Evolutionary conservation across 2,329 filamentous ascomycete genomes (phyloP).

Genomic region (Paraphoma chrysanthemicola): DNA sequence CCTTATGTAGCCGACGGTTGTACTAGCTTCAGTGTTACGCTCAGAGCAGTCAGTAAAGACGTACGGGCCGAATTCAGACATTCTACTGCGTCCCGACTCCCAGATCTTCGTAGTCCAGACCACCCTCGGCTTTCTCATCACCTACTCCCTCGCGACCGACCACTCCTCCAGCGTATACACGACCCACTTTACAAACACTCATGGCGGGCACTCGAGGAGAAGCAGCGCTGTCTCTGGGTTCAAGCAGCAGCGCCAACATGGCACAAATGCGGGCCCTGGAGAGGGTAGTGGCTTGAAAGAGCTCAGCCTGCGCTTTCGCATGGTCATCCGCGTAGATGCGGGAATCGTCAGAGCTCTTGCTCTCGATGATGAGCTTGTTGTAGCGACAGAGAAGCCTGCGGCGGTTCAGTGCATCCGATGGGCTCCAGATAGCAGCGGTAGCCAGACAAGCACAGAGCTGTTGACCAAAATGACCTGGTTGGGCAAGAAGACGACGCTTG

Average conservation of each 20-base stretch:
- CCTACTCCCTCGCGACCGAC: slow-evolving; percentile 89
- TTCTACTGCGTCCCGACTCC: slow-evolving; percentile 88
- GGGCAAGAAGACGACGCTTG: slow-evolving; percentile 75
- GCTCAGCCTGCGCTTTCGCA: slow-evolving; percentile 88
- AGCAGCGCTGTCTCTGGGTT: slow-evolving; percentile 53
- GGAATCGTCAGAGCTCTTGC: slow-evolving; percentile 88
- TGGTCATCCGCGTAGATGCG: slow-evolving; percentile 98
- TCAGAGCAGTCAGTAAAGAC: slow-evolving; percentile 79
- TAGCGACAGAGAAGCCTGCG: slow-evolving; percentile 88
- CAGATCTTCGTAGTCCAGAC: slow-evolving; percentile 93
- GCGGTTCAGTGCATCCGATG: slow-evolving; percentile 97
- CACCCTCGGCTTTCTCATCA: slow-evolving; percentile 84
- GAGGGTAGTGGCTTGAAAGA: slow-evolving; percentile 85
- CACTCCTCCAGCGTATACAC: slow-evolving; percentile 83
- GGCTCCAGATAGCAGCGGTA: slow-evolving; percentile 81
- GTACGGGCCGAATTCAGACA: slow-evolving; percentile 84
- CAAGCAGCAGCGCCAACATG: slow-evolving; percentile 46
- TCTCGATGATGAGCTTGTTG: slow-evolving; percentile 89
- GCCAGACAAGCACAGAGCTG: slow-evolving; percentile 89
- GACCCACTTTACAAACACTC: slow-evolving; percentile 72
- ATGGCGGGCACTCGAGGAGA: slow-evolving; percentile 54
- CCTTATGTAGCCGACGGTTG: slow-evolving; percentile 75
- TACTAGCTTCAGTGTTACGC: slow-evolving; percentile 83
- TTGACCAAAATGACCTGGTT: slow-evolving; percentile 87
- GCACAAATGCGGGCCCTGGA: slow-evolving; percentile 68